These are phyloP conservation scores for Fibroporia radiculosa DNA, from an alignment of 768 basidiomycete genomes.

Conservation along the genomic window DNA sequence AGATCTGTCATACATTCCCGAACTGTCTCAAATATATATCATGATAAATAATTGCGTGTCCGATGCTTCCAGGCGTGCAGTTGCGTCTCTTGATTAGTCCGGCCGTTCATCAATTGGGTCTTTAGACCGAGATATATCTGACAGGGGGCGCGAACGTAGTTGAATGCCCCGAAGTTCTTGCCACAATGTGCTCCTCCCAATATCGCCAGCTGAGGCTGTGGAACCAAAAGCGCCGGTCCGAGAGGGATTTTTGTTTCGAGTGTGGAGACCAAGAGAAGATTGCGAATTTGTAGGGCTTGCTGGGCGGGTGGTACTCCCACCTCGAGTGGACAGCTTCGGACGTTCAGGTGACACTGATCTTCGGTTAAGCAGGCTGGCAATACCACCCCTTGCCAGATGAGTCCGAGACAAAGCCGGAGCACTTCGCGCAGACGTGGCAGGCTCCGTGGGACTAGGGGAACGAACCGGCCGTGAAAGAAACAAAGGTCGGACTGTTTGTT, in stretches of 20 bases:
- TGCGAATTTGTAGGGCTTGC: constrained; percentile 31
- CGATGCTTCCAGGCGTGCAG: neutral
- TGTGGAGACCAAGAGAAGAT: constrained; percentile 12
- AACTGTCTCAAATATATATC: neutral
- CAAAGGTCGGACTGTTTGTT: constrained; percentile 3
- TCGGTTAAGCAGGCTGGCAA: constrained; percentile 31
- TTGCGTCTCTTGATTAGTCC: too few species aligned
- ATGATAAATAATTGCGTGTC: neutral
- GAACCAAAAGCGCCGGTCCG: constrained; percentile 15
- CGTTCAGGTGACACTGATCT: constrained; percentile 17
- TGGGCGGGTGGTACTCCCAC: constrained; percentile 23
- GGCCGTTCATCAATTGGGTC: constrained; percentile 1
- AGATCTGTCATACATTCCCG: neutral
- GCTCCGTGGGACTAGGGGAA: constrained; percentile 10
- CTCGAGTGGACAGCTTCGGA: constrained; percentile 28
- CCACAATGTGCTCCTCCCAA: constrained; percentile 43
- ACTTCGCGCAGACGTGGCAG: constrained; percentile 4
- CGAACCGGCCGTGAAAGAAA: constrained; percentile 7
- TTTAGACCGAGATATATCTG: constrained; percentile 31
- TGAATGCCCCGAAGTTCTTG: constrained; percentile 45
- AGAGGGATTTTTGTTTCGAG: constrained; percentile 12
- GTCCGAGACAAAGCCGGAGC: constrained; percentile 17
- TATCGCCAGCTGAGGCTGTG: constrained; percentile 27
- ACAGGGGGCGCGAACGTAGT: constrained; percentile 37
- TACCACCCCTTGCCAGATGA: constrained; percentile 24